Conservation (phyloP, 2,329 filamentous ascomycete genomes). For the Exophiala calicioides region DNA sequence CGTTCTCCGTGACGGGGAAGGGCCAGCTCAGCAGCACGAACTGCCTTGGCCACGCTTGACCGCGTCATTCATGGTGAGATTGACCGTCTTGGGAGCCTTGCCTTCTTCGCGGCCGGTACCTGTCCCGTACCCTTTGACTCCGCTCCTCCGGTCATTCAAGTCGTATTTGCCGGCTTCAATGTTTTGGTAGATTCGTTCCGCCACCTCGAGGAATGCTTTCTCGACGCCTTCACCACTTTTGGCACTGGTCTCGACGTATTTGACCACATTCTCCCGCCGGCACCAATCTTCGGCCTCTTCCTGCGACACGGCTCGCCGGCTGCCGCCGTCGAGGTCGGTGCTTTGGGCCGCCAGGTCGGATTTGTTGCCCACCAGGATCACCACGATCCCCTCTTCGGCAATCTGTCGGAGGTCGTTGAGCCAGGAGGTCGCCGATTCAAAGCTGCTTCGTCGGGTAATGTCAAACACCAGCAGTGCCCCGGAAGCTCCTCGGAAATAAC, state of each 20-base stretch:
- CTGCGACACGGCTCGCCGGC: conserved; percentile 70
- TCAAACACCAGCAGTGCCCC: conserved; percentile 90
- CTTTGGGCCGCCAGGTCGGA: conserved; percentile 66
- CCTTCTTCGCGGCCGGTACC: conserved; percentile 38
- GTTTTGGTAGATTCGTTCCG: conserved; percentile 93
- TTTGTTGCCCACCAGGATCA: conserved; percentile 95
- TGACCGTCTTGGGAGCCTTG: conserved; percentile 44
- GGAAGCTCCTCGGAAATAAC: conserved; percentile 83
- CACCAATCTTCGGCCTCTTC: conserved; percentile 92
- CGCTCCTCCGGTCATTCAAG: conserved; percentile 85
- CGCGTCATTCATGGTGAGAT: conserved; percentile 50
- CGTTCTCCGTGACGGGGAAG: too few species aligned
- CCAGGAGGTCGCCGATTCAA: conserved; percentile 88
- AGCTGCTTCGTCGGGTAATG: conserved; percentile 81
- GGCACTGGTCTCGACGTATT: conserved; percentile 94
- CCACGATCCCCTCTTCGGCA: conserved; percentile 91
- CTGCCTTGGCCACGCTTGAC: conserved; percentile 44
- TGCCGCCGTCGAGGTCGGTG: conserved; percentile 42
- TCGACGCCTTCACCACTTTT: conserved; percentile 96
- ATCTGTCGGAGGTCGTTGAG: conserved; percentile 91
- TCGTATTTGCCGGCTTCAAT: conserved; percentile 95
- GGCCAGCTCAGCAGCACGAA: conserved; percentile 30
- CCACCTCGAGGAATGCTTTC: conserved; percentile 86
- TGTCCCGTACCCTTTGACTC: conserved; percentile 69
- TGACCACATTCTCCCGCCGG: conserved; percentile 76